Conservation (phyloP, 2,329 filamentous ascomycete genomes). For the Laburnicola sp. region DNA sequence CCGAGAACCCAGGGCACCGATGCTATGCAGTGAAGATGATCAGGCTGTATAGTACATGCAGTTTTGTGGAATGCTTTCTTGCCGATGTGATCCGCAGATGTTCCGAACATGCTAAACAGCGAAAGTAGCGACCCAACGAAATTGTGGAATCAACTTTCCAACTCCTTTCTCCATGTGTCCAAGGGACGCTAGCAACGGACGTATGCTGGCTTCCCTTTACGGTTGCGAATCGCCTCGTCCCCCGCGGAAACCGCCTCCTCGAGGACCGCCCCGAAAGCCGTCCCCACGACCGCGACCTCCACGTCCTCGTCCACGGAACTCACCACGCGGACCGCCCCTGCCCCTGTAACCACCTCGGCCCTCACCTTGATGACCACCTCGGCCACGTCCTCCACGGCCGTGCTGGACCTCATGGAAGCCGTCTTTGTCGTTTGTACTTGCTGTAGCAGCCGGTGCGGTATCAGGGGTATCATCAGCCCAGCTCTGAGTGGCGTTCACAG, state of each 20-base stretch:
- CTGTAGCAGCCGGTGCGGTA: conserved; percentile 32
- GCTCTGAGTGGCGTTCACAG: conserved; percentile 68
- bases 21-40: conserved; percentile 45
- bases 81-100: conserved; percentile 26
- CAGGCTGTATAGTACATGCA: conserved; percentile 30
- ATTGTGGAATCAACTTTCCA: conserved; percentile 16
- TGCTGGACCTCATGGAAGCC: conserved; percentile 71
- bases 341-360: conserved; percentile 60
- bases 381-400: conserved; percentile 53
- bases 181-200: conserved; percentile 5
- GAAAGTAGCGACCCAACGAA: conserved; percentile 19
- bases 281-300: conserved; percentile 50
- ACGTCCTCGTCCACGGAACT: conserved; percentile 40
- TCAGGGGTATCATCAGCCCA: conserved; percentile 76
- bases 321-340: conserved; percentile 44
- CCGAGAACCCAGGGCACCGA: conserved; percentile 40
- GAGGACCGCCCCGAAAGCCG: conserved; percentile 47
- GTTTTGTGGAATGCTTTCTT: conserved; percentile 28
- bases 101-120: conserved; percentile 22
- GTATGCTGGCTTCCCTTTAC: neutral
- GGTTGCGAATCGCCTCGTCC: conserved; percentile 32
- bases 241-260: conserved; percentile 46
- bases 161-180: conserved; percentile 19
- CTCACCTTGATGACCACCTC: conserved; percentile 46
- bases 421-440: conserved; percentile 54